These are phyloP conservation scores for Aspergillus sp. DNA, from an alignment of 2,329 filamentous ascomycete species.

Conservation along the genomic window DNA sequence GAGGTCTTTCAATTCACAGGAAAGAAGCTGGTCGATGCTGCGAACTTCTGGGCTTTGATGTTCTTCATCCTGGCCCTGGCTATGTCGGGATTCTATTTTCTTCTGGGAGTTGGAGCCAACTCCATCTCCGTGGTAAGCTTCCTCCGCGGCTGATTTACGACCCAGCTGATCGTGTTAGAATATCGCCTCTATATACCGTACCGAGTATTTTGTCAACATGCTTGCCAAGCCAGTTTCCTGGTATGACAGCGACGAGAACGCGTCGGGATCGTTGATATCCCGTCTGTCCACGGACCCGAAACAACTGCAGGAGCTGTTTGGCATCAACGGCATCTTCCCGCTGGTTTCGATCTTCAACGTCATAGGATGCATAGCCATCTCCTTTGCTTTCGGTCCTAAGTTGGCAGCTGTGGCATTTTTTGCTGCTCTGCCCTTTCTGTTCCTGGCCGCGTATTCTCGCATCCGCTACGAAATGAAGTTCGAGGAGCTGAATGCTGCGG, in stretches of 20 bases:
- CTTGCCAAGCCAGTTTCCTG: conserved; percentile 1
- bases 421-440: conserved; percentile 54
- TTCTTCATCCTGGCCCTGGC: conserved; percentile 55
- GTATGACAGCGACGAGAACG: conserved; percentile 2
- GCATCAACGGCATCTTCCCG: conserved; percentile 48
- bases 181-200: conserved; percentile 1
- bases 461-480: conserved; percentile 67
- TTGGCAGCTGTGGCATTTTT: conserved; percentile 66
- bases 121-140: conserved; percentile 45
- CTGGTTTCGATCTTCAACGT: conserved; percentile 67
- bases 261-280: neutral
- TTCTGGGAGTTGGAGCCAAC: conserved; percentile 45
- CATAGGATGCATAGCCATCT: conserved; percentile 63
- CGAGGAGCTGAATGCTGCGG: conserved; percentile 65
- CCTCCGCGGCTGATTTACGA: conserved; percentile 24
- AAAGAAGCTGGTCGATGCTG: conserved; percentile 38
- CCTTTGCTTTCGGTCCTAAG: conserved; percentile 76
- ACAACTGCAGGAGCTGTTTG: conserved; percentile 52
- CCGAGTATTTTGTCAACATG: conserved; percentile 5
- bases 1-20: conserved; percentile 48
- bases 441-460: conserved; percentile 51
- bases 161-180: conserved; percentile 22
- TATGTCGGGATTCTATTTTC: conserved; percentile 45
- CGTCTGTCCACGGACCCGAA: conserved; percentile 40
- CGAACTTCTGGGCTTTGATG: conserved; percentile 56